Conservation (phyloP, 768 basidiomycete species). For the Kwoniella dejecticola region DNA sequence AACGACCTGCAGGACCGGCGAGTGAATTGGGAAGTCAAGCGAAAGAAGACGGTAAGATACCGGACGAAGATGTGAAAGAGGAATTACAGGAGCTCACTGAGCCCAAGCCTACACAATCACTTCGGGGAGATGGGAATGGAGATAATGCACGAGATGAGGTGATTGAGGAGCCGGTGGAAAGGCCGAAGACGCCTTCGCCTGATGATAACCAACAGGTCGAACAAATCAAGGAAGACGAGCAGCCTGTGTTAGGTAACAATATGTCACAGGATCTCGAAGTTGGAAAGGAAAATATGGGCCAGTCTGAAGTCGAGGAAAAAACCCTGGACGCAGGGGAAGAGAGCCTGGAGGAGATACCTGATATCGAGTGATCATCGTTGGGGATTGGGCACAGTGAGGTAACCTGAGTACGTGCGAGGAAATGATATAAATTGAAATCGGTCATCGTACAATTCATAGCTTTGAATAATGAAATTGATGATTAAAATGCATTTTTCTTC, state of each 20-base stretch:
- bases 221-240: not conserved
- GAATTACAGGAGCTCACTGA: not conserved
- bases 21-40: not conserved
- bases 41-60: not conserved
- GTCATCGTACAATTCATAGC: not conserved
- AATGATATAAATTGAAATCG: no score
- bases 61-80: not conserved
- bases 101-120: not conserved
- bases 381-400: not conserved
- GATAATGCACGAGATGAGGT: not conserved
- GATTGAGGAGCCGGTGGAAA: not conserved
- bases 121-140: no score
- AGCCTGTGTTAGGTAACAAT: no score
- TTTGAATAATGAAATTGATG: not conserved
- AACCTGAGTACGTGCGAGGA: no score
- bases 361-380: constrained; percentile 5
- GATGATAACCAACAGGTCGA: no score
- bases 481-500: not conserved
- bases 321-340: not conserved
- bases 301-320: not conserved
- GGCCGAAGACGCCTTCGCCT: constrained; percentile 1
- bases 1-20: constrained; percentile 1
- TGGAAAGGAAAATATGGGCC: not conserved
- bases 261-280: no score
- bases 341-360: constrained; percentile 23